Percentiles rank a stretch among this genome's conserved stretches.
phyloP scores from a whole-genome alignment of 1,139 yeast species.

The Blastobotrys ciferrii region DNA sequence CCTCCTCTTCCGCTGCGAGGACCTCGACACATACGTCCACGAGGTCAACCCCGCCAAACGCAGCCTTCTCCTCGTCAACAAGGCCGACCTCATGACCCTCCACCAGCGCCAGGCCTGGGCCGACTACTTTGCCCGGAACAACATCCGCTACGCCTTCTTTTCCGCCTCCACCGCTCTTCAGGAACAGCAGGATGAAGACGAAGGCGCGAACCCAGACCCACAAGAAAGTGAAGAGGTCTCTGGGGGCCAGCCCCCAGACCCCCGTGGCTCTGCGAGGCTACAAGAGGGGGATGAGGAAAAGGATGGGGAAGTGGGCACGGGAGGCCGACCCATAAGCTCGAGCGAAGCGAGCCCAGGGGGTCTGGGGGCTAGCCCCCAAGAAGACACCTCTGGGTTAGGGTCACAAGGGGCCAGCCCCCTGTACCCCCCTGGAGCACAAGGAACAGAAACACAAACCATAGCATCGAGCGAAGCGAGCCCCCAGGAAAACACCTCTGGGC shows the following conservation, averaged over 20 bases:
- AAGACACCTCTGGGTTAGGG: no score
- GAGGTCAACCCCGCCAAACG: constrained; percentile 70
- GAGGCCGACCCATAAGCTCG: constrained; percentile 39
- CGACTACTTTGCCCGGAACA: constrained; percentile 61
- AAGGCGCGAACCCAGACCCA: no score
- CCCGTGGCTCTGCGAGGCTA: no score
- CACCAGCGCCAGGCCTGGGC: constrained; percentile 87
- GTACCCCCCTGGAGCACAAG: no score
- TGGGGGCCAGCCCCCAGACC: no score
- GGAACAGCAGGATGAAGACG: constrained; percentile 26
- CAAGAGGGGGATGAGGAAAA: constrained; percentile 35
- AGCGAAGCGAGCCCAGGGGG: no score
- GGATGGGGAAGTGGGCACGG: constrained; percentile 35
- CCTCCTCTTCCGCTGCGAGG: constrained; percentile 80
- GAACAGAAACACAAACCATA: no score
- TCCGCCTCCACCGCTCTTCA: constrained; percentile 74
- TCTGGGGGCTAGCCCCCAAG: no score
- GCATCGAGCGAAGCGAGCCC: no score
- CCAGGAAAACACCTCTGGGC: no score
- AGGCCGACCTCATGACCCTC: constrained; percentile 82
- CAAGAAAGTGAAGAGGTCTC: no score
- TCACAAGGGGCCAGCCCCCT: no score
- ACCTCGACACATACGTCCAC: constrained; percentile 78
- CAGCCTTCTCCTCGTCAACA: constrained; percentile 82
- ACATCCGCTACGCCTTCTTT: constrained; percentile 86